Evolutionary conservation across 139 green algal genomes (phyloP).

Genomic region (Tetraselmis striata): DNA sequence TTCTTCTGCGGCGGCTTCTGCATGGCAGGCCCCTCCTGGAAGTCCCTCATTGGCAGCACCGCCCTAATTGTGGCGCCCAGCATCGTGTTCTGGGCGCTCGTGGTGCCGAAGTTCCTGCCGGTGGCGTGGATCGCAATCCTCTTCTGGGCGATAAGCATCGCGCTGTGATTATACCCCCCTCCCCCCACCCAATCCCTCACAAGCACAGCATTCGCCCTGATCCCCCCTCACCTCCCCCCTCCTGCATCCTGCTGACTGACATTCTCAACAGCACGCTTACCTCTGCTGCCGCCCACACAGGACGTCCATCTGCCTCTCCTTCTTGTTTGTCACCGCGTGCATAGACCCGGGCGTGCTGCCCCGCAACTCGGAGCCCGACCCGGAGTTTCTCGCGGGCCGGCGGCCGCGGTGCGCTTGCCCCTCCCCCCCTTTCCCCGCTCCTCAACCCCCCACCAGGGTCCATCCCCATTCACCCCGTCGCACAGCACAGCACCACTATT

Average conservation of each 20-base stretch:
- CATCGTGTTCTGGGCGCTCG: constrained; percentile 3
- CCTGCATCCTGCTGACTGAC: too few relatives aligned
- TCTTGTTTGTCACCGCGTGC: constrained; percentile 69
- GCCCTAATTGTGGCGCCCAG: constrained; percentile 55
- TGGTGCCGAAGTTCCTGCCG: not conserved
- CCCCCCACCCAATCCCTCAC: too few relatives aligned
- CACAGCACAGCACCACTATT: too few relatives aligned
- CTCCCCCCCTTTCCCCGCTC: too few relatives aligned
- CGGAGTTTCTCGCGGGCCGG: constrained; percentile 50
- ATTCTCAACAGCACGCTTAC: too few relatives aligned
- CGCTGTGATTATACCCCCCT: not conserved
- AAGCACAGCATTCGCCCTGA: too few relatives aligned
- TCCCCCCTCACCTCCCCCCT: too few relatives aligned
- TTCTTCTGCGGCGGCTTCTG: not conserved
- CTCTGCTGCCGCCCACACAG: too few relatives aligned
- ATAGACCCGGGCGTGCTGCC: constrained; percentile 89
- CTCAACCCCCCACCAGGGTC: too few relatives aligned
- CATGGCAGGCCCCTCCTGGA: constrained; percentile 70
- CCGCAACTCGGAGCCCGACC: constrained; percentile 54
- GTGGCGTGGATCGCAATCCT: not conserved
- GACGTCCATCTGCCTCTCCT: constrained; percentile 28
- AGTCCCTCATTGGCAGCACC: constrained; percentile 46
- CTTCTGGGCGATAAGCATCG: not conserved
- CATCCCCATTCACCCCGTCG: too few relatives aligned
- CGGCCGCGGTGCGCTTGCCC: constrained; percentile 49